Percentiles rank a stretch among this genome's conserved stretches.
Evolutionary conservation across 768 basidiomycete species (phyloP).

Genomic region (Agaricus bisporus): DNA sequence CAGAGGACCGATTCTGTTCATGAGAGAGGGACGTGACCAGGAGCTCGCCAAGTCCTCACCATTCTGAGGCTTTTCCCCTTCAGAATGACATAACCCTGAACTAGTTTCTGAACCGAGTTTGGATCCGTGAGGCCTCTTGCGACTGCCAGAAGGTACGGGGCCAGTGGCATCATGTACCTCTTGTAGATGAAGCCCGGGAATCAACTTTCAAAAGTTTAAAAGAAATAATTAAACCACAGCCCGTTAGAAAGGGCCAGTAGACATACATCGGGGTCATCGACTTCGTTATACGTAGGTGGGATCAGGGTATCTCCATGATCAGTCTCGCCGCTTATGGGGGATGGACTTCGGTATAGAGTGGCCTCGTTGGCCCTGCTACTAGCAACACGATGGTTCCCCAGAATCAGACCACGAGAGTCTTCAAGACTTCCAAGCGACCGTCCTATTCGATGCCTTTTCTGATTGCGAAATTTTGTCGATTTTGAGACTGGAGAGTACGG

Average conservation of each 20-base stretch:
- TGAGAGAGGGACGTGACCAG: conserved; percentile 7
- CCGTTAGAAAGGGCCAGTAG: background rate
- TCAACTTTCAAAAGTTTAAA: background rate
- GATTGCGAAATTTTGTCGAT: background rate
- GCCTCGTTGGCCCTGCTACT: background rate
- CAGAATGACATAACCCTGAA: no score
- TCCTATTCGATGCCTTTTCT: no score
- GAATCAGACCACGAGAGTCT: background rate
- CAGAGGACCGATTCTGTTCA: conserved; percentile 14
- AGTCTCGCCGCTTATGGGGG: background rate
- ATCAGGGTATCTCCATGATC: background rate
- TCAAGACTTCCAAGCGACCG: no score
- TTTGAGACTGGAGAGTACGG: background rate
- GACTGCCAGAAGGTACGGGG: background rate
- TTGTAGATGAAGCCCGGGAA: background rate
- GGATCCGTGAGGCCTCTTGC: no score
- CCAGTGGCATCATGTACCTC: background rate
- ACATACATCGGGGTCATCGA: background rate
- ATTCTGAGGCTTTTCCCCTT: background rate
- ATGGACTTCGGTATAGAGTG: background rate
- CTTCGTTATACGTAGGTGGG: background rate
- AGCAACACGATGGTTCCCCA: conserved; percentile 3
- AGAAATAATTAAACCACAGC: background rate
- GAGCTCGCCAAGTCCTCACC: background rate
- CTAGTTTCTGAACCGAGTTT: no score